Evolutionary conservation across 2,329 filamentous ascomycete genomes (phyloP), one percentile per base, ranked within the genome.

Genomic region (Neofusicoccum ribis): DNA sequence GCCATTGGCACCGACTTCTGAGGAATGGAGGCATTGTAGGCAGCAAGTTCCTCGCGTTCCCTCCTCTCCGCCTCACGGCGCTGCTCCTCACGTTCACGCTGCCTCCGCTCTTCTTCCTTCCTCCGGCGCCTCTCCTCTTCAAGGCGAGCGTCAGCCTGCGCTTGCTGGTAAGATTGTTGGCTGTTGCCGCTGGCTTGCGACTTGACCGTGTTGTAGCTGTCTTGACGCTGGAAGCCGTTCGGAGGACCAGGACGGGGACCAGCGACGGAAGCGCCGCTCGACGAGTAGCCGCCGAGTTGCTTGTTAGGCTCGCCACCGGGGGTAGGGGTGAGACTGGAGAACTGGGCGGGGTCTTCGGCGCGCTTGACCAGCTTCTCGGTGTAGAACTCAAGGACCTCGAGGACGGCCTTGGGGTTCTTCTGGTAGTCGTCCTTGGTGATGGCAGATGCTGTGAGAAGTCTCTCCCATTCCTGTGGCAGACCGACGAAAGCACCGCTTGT

Each of bases 341-440:
- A 93, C 71, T 86, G 84, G 69, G 86, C 84, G 9, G 89, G 89
- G 73, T 92, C 88, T 65, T 92, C 88, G 59, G 86, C 85, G 68
- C 89, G 84, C 81, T 92, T 92, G 68, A 90, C 89, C 54, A 93
- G 77, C 73, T 83, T 89, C 77, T 93, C 91, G 1, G 91, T 92
- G 79, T 93, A 94, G 79, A 94, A 94, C 76, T 93, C 90, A 17
- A 94, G 82, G 50, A 92, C 91, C 75, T 94, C 91, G 64, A 92
- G 89, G 31, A 84, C 82, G 36, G 82, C 82, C 68, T 83, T 81
- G 5, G 95, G 95, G 74, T 99, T 97, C 74, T 95, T 93, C 80
- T 96, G 92, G 79, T 98, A 98, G 77, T 99, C 95, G 73, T 99
- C 95, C 79, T 97, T 97, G 66, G 95, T 98, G 73, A 99, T 95